Evolutionary conservation across 306 rosid species (phyloP).

Genomic region (Benincasa hispida): DNA sequence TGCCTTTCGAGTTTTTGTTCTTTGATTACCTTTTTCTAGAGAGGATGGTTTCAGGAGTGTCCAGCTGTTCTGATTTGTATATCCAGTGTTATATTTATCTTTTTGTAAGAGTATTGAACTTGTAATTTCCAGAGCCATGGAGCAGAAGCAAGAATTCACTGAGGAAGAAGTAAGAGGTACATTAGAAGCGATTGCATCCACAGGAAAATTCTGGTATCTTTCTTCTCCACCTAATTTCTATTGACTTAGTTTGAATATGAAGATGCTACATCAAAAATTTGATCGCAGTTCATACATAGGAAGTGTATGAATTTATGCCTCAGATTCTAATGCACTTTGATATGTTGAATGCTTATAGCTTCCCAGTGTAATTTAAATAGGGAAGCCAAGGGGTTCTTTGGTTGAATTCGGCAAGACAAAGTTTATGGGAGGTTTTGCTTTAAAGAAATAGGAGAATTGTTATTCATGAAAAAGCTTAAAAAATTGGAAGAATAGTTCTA

Average conservation of each 20-base stretch:
- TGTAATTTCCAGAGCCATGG: constrained; percentile 22
- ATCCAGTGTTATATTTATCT: not conserved
- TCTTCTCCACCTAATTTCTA: not conserved
- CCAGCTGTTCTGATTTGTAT: not conserved
- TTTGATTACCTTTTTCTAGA: not conserved
- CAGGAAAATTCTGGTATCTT: constrained; percentile 42
- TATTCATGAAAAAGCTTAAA: not conserved
- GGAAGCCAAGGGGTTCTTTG: not conserved
- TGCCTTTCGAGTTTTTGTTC: not conserved
- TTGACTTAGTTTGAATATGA: not conserved
- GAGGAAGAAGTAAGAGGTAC: constrained; percentile 27
- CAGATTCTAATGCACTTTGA: not conserved
- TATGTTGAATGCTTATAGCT: not conserved
- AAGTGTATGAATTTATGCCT: not conserved
- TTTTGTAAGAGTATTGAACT: not conserved
- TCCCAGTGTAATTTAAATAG: not conserved
- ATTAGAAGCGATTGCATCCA: constrained; percentile 42
- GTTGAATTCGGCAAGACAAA: not conserved
- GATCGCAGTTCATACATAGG: not conserved
- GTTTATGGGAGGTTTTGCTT: not conserved
- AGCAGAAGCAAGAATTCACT: constrained; percentile 12
- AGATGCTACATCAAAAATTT: not conserved
- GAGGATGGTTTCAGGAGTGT: not conserved
- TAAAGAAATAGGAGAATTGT: not conserved
- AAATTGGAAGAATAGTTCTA: not conserved